Percentiles rank a stretch among this genome's conserved stretches.
Conservation (phyloP, 495 filamentous ascomycete genomes). For the Acidiella bohemica region DNA sequence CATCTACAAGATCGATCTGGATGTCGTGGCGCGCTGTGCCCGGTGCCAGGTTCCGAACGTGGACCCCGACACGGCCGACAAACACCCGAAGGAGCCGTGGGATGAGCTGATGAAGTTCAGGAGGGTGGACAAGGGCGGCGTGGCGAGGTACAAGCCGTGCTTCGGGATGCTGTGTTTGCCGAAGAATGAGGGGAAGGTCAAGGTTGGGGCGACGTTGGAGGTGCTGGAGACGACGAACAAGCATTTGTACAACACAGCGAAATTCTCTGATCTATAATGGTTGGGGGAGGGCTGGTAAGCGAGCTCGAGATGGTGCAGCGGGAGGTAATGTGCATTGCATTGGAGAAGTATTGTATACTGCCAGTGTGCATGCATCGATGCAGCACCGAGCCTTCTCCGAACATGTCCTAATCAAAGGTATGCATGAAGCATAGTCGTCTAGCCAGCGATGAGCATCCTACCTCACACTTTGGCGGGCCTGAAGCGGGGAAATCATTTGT, state of each 20-base stretch:
- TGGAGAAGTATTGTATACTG: too few relatives aligned
- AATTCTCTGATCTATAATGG: slow-evolving; percentile 16
- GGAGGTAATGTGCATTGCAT: too few relatives aligned
- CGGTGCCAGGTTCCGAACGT: slow-evolving; percentile 33
- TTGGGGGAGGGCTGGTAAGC: not conserved
- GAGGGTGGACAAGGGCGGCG: slow-evolving; percentile 26
- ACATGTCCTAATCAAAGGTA: too few relatives aligned
- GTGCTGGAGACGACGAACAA: slow-evolving; percentile 37
- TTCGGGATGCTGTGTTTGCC: slow-evolving; percentile 34
- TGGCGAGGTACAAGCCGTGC: slow-evolving; percentile 30
- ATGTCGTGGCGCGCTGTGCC: slow-evolving; percentile 28
- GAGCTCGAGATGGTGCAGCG: too few relatives aligned
- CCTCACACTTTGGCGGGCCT: too few relatives aligned
- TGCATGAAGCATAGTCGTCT: too few relatives aligned
- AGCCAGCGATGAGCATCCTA: too few relatives aligned
- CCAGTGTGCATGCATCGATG: too few relatives aligned
- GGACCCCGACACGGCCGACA: slow-evolving; percentile 30
- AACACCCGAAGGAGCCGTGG: slow-evolving; percentile 31
- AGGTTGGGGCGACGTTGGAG: slow-evolving; percentile 42
- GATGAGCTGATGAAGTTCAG: slow-evolving; percentile 31
- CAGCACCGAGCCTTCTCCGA: too few relatives aligned
- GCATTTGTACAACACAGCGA: slow-evolving; percentile 22
- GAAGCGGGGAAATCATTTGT: too few relatives aligned
- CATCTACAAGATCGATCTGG: slow-evolving; percentile 28
- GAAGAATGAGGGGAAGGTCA: slow-evolving; percentile 34